Evolutionary conservation across 257 asterid species (phyloP).

Genomic region (Forsythia suspensa): DNA sequence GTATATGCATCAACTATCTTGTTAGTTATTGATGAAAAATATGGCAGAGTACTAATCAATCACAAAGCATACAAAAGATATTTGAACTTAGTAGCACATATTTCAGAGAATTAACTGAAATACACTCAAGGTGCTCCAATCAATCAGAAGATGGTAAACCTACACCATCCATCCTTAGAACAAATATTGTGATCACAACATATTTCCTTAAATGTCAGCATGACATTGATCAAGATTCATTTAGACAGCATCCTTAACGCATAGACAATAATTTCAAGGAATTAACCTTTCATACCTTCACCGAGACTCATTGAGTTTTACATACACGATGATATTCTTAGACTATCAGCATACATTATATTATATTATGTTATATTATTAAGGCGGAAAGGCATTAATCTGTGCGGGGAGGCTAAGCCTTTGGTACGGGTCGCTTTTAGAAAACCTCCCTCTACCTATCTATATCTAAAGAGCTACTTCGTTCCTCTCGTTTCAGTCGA

Average conservation of each 20-base stretch:
- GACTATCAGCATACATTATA: neutral
- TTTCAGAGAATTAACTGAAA: conserved; percentile 13
- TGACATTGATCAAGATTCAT: neutral
- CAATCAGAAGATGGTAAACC: neutral
- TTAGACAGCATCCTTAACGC: conserved; percentile 9
- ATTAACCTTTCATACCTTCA: neutral
- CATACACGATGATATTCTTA: neutral
- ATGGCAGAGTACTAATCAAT: conserved; percentile 10
- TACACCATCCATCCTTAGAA: neutral
- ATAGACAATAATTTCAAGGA: neutral
- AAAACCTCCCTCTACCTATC: no score
- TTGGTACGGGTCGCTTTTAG: no score
- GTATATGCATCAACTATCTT: conserved; percentile 16
- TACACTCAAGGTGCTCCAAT: conserved; percentile 9
- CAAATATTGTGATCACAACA: neutral
- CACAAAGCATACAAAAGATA: conserved; percentile 3
- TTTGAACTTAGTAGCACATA: neutral
- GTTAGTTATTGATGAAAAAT: neutral
- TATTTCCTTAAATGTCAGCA: neutral
- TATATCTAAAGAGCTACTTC: no score
- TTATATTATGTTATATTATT: no score
- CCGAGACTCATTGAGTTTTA: neutral
- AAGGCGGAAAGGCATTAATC: no score
- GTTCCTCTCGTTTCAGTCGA: no score
- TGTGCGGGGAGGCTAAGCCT: no score